Evolutionary conservation across 139 green algal species (phyloP).

Genomic region (Chlamydomonas eustigma): DNA sequence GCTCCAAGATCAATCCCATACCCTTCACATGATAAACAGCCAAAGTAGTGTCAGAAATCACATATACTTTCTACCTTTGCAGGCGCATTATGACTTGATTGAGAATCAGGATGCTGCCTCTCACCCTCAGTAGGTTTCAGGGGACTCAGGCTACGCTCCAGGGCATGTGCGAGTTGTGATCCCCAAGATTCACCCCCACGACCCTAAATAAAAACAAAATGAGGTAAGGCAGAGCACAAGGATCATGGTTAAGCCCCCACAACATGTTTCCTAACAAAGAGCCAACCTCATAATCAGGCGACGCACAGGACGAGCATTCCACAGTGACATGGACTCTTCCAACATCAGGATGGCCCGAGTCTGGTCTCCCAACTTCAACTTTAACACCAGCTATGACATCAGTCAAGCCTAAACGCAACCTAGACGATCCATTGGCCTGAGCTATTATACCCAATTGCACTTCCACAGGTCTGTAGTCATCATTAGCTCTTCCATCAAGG

Average conservation of each 20-base stretch:
- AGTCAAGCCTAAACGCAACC: constrained; percentile 64
- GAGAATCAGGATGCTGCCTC: background rate
- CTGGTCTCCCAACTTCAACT: constrained; percentile 56
- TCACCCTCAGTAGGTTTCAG: constrained; percentile 7
- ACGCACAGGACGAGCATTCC: constrained; percentile 74
- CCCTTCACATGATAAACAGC: too few relatives aligned
- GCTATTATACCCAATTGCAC: constrained; percentile 65
- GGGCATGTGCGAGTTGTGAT: constrained; percentile 42
- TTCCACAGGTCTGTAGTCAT: constrained; percentile 53
- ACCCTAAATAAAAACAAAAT: constrained; percentile 42
- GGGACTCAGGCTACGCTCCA: constrained; percentile 46
- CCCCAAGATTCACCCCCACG: constrained; percentile 61
- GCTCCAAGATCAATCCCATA: constrained; percentile 20
- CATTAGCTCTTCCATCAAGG: constrained; percentile 55
- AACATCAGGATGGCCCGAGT: constrained; percentile 37
- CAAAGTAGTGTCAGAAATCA: too few relatives aligned
- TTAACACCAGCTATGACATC: constrained; percentile 82
- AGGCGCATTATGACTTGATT: background rate
- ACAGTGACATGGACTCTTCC: constrained; percentile 62
- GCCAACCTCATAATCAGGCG: constrained; percentile 65
- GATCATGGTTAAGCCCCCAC: too few relatives aligned
- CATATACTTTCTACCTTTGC: too few relatives aligned
- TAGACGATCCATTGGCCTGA: constrained; percentile 73
- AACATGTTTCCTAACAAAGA: too few relatives aligned
- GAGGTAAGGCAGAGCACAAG: too few relatives aligned